Conservation (phyloP, 345 rosid genomes). For the Aurinia saxatilis region DNA sequence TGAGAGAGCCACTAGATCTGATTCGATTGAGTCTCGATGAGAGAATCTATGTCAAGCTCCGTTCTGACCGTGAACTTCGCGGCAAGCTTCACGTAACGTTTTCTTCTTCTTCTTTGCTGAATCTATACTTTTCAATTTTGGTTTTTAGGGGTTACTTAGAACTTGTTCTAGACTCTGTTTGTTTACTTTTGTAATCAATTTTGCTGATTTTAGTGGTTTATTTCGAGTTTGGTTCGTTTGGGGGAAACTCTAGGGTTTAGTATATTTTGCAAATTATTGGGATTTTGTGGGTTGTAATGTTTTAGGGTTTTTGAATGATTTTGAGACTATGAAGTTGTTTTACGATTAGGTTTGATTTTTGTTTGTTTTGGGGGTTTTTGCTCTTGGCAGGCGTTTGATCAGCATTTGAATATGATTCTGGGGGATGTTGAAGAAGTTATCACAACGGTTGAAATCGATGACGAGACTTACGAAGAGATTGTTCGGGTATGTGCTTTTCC, state of each 20-base stretch:
- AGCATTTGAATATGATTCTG: slow-evolving; percentile 98
- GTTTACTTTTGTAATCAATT: not conserved
- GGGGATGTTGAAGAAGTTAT: slow-evolving; percentile 98
- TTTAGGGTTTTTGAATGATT: not conserved
- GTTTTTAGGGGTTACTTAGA: not conserved
- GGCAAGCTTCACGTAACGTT: slow-evolving; percentile 92
- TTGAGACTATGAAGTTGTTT: not conserved
- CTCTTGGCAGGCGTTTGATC: slow-evolving; percentile 84
- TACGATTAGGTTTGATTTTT: not conserved
- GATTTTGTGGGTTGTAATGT: no score
- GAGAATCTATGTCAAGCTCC: slow-evolving; percentile 98
- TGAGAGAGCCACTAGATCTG: slow-evolving; percentile 98
- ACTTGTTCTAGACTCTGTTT: not conserved
- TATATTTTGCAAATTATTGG: not conserved
- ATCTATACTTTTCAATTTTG: not conserved
- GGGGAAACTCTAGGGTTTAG: slow-evolving; percentile 7
- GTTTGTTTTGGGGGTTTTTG: not conserved
- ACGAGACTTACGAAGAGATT: slow-evolving; percentile 97
- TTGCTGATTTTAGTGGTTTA: not conserved
- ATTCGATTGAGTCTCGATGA: slow-evolving; percentile 96
- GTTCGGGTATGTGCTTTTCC: slow-evolving; percentile 64
- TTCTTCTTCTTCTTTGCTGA: not conserved
- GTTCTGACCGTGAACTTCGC: slow-evolving; percentile 98
- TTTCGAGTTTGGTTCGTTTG: not conserved
- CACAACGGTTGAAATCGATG: slow-evolving; percentile 96